Evolutionary conservation across 2,329 filamentous ascomycete genomes (phyloP).

Genomic region (Aspergillus piperis): DNA sequence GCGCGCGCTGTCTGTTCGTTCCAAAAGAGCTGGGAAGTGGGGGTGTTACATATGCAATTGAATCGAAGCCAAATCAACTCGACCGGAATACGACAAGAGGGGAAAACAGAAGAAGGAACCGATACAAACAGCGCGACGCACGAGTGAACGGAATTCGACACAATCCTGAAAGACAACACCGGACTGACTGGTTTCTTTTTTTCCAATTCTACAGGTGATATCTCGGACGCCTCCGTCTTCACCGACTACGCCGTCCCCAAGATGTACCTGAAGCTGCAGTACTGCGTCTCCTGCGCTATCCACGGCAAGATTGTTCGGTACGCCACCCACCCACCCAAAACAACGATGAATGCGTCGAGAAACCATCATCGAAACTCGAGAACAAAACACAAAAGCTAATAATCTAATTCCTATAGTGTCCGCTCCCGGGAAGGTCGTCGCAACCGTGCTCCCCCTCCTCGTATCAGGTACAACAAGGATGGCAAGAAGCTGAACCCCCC

Average conservation of each 20-base stretch:
- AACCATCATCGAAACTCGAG: background rate
- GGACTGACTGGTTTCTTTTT: constrained; percentile 17
- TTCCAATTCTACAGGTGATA: constrained; percentile 74
- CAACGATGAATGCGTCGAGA: background rate
- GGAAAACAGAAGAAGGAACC: background rate
- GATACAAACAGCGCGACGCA: constrained; percentile 2
- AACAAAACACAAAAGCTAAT: constrained; percentile 18
- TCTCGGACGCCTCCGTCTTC: constrained; percentile 99
- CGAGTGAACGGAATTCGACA: constrained; percentile 1
- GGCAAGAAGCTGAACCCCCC: constrained; percentile 98
- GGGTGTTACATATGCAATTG: background rate
- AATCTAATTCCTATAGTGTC: constrained; percentile 64
- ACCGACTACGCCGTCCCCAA: constrained; percentile 99
- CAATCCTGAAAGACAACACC: constrained; percentile 6
- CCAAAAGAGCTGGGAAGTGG: constrained; percentile 10
- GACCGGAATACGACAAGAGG: background rate
- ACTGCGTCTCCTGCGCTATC: constrained; percentile 99
- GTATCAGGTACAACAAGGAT: constrained; percentile 99
- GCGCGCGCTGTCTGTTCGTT: constrained; percentile 17
- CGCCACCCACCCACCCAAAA: constrained; percentile 41
- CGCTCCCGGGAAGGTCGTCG: constrained; percentile 94
- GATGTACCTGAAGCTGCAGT: constrained; percentile 99
- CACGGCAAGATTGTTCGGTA: constrained; percentile 99
- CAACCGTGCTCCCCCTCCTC: constrained; percentile 96
- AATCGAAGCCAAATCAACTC: background rate